Evolutionary conservation across 2,329 filamentous ascomycete species (phyloP).

Genomic region (Colletotrichum phormii): DNA sequence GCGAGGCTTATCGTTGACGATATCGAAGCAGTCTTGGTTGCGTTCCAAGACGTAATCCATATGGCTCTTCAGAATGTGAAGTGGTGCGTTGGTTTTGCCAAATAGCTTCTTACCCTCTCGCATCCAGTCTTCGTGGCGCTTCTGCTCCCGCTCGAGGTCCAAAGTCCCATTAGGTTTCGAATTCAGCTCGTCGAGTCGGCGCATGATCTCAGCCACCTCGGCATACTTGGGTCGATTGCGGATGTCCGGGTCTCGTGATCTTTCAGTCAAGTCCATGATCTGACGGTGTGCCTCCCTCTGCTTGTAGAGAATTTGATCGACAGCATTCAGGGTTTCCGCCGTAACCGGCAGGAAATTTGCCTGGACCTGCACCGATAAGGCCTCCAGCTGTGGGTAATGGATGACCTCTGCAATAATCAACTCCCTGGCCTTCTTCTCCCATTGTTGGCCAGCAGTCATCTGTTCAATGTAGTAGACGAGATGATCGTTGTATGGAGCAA

Average conservation of each 20-base stretch:
- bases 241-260: conserved; percentile 80
- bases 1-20: conserved; percentile 84
- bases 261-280: conserved; percentile 84
- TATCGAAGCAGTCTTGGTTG: conserved; percentile 92
- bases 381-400: conserved; percentile 94
- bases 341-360: conserved; percentile 81
- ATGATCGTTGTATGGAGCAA: conserved; percentile 84
- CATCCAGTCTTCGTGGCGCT: conserved; percentile 99
- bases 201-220: conserved; percentile 91
- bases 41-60: conserved; percentile 93
- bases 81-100: conserved; percentile 95
- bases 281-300: conserved; percentile 93
- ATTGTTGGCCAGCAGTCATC: conserved; percentile 80
- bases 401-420: conserved; percentile 91
- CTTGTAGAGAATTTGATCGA: conserved; percentile 94
- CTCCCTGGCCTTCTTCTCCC: conserved; percentile 94
- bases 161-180: conserved; percentile 92
- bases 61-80: conserved; percentile 94
- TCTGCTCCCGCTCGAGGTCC: conserved; percentile 93
- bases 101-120: conserved; percentile 97
- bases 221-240: conserved; percentile 85
- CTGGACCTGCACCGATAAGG: conserved; percentile 84
- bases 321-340: conserved; percentile 79
- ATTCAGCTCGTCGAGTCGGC: conserved; percentile 87
- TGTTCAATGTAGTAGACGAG: conserved; percentile 82